Percentiles rank a stretch among this genome's conserved stretches.
Evolutionary conservation across 495 filamentous ascomycete genomes (phyloP).

Genomic region (Sordaria brevicollis): DNA sequence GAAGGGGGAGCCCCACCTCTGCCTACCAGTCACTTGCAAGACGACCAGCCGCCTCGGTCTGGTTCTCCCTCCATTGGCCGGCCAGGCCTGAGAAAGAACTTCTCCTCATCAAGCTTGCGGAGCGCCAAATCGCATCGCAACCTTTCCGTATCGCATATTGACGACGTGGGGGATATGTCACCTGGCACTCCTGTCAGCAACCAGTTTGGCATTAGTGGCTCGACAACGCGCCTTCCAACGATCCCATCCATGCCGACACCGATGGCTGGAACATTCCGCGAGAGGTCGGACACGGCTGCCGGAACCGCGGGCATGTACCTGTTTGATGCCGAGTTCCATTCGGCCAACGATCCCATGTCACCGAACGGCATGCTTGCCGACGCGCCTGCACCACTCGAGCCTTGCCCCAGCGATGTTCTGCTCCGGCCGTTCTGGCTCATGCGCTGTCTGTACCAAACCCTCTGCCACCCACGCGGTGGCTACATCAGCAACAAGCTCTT

Average conservation of each 20-base stretch:
- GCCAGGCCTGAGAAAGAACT: constrained; percentile 59
- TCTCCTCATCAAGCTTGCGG: constrained; percentile 67
- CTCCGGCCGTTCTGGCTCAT: constrained; percentile 95
- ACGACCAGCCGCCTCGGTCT: constrained; percentile 22
- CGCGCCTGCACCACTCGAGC: constrained; percentile 70
- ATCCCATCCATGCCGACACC: constrained; percentile 64
- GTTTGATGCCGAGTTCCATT: constrained; percentile 78
- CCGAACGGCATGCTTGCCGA: constrained; percentile 45
- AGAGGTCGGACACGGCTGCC: constrained; percentile 35
- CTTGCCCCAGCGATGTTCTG: constrained; percentile 78
- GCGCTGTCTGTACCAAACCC: constrained; percentile 83
- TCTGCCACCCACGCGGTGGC: constrained; percentile 81
- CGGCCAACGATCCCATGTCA: constrained; percentile 54
- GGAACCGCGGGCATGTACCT: constrained; percentile 63
- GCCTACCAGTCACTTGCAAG: constrained; percentile 18
- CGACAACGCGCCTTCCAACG: constrained; percentile 27
- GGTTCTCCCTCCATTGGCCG: constrained; percentile 30
- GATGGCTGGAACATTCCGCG: constrained; percentile 45
- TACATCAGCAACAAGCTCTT: constrained; percentile 88
- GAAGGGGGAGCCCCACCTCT: constrained; percentile 18
- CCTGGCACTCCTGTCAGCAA: constrained; percentile 62
- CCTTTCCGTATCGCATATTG: constrained; percentile 61
- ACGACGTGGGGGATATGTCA: constrained; percentile 56
- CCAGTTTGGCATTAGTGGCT: constrained; percentile 46
- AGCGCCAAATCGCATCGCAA: constrained; percentile 54